Base-by-base conservation (phyloP, 75 land plant genomes). In the Cunninghamia lanceolata region DNA sequence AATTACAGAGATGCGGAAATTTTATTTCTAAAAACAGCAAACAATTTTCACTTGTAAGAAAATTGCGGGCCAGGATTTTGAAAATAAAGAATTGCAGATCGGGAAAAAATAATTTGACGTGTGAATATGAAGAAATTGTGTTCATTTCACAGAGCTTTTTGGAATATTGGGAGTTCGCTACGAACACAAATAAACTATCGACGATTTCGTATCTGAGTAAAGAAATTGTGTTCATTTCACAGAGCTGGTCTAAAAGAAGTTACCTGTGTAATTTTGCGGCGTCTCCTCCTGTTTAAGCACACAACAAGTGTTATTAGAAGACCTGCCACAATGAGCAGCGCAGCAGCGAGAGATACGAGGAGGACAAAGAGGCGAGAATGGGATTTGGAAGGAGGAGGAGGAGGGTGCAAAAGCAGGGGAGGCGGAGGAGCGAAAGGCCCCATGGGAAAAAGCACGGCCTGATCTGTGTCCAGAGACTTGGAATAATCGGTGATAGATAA, bases 341-440 rank as follows among this genome's bases (percentile, higher is more conserved):
- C 89, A 36, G 85, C 70, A 9, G 85, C 93, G 1, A 90, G 42
- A n/a, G 83, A 11, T 25, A 80, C 46, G 5, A 85, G 56, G 54
- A 84, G 86, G 38, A 86, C 63, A 87, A 85, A 86, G 8, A 82
- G 76, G 14, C 74, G 90, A 2, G 38, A 83, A 4, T 87, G 85
- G 50, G 84, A 59, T 17, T 46, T 36, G 1, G 89, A 38, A 3
- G 85, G 21, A 17, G 78, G 87, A n/a, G n/a, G n/a, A 32, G 76
- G 36, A 35, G 76, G 8, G 3, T 73, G 3, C 32, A 32, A 73
- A 73, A 73, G 15, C 15, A 34, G 35, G 38, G 76, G 15, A 73
- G 89, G 82, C 32, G 85, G 47, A 1, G 87, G 40, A 7, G 71
- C 47, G 13, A 63, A 40, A 19, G 94, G 86, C 4, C 90, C 85